phyloP scores from a whole-genome alignment of 805 yeast genomes.

The Myxozyma mucilagina region DNA sequence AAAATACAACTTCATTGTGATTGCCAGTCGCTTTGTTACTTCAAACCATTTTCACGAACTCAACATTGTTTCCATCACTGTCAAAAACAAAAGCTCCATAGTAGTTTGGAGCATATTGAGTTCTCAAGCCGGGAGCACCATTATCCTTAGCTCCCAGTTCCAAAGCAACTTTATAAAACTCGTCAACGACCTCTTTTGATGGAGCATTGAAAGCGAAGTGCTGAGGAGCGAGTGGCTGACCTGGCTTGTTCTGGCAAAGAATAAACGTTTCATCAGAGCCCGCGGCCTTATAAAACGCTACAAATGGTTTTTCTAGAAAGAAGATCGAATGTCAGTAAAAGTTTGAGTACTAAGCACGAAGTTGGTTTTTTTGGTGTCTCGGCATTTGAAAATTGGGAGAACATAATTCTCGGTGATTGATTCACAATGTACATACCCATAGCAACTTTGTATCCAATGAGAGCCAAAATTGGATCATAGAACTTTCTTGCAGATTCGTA shows the following conservation, averaged over 20 bases:
- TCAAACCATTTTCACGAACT: conserved; percentile 4
- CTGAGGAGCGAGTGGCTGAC: not conserved
- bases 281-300: not conserved
- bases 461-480: conserved; percentile 12
- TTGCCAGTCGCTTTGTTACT: too few relatives aligned
- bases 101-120: conserved; percentile 9
- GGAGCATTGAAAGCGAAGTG: conserved; percentile 10
- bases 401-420: not conserved
- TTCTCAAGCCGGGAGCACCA: conserved; percentile 12
- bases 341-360: too few relatives aligned
- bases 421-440: not conserved
- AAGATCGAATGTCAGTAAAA: not conserved
- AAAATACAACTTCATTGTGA: too few relatives aligned
- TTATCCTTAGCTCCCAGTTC: conserved; percentile 9
- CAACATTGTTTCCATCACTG: conserved; percentile 13
- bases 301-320: not conserved
- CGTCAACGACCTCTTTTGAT: not conserved
- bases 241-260: not conserved
- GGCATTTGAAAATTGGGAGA: not conserved
- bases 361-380: too few relatives aligned
- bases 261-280: not conserved
- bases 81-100: conserved; percentile 18
- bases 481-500: conserved; percentile 3
- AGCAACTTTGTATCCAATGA: conserved; percentile 3
- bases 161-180: conserved; percentile 6